phyloP scores from a whole-genome alignment of 2,329 filamentous ascomycete genomes.

The Trichoderma endophyticum region DNA sequence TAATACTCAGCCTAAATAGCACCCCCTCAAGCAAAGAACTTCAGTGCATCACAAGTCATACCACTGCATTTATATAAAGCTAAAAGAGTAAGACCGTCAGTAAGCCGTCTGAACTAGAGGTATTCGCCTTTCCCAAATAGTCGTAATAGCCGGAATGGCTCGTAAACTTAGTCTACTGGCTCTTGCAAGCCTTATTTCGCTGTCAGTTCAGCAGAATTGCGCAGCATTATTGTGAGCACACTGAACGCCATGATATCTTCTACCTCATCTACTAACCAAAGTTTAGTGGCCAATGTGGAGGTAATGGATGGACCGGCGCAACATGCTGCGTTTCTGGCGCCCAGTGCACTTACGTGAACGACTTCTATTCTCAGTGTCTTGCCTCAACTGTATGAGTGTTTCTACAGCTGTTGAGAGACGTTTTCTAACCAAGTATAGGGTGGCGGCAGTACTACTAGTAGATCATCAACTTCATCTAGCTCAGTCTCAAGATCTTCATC shows the following conservation, averaged over 20 bases:
- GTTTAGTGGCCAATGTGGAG: constrained; percentile 3
- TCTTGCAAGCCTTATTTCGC: background rate
- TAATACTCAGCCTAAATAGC: constrained; percentile 12
- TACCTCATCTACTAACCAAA: background rate
- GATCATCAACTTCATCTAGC: background rate
- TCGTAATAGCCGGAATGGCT: background rate
- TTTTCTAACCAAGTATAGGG: background rate
- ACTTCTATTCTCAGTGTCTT: constrained; percentile 5
- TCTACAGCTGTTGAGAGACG: background rate
- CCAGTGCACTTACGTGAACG: background rate
- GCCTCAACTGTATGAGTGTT: background rate
- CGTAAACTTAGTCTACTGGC: background rate
- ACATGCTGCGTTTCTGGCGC: constrained; percentile 3
- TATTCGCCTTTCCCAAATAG: background rate
- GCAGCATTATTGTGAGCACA: constrained; percentile 4
- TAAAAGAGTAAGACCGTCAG: background rate
- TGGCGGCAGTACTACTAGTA: background rate
- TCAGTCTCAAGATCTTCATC: background rate
- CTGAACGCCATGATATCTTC: background rate
- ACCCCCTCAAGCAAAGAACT: background rate
- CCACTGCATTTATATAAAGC: background rate
- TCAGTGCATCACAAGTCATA: background rate
- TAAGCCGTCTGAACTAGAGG: background rate
- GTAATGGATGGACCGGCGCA: background rate
- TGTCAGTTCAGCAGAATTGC: background rate